Evolutionary conservation across 495 filamentous ascomycete genomes (phyloP).

Genomic region (Penicillium antarcticum): DNA sequence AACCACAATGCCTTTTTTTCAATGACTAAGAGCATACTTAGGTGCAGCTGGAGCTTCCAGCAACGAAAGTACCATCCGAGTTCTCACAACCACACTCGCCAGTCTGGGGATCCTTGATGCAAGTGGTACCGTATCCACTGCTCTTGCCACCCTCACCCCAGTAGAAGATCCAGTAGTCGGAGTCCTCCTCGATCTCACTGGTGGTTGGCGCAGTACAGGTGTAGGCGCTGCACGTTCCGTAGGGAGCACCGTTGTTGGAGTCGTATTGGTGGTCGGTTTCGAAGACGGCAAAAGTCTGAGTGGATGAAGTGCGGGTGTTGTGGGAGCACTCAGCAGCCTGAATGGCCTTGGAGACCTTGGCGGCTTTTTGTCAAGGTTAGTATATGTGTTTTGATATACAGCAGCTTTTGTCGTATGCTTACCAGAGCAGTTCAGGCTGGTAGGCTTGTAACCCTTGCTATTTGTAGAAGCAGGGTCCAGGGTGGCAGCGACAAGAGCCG

Average conservation of each 20-base stretch:
- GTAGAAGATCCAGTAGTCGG: slow-evolving; percentile 37
- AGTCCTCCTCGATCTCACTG: slow-evolving; percentile 17
- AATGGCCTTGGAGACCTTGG: slow-evolving; percentile 32
- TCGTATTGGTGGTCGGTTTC: slow-evolving; percentile 33
- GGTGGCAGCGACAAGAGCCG: slow-evolving; percentile 20
- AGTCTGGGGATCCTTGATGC: slow-evolving; percentile 31
- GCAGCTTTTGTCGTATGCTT: too few relatives aligned
- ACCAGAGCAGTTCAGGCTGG: slow-evolving; percentile 22
- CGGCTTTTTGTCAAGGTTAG: slow-evolving; percentile 13
- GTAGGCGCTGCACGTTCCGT: slow-evolving; percentile 37
- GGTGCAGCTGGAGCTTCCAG: slow-evolving; percentile 24
- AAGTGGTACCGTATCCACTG: slow-evolving; percentile 26
- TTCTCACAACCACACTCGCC: slow-evolving; percentile 38
- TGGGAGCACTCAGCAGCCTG: slow-evolving; percentile 39
- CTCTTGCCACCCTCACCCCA: slow-evolving; percentile 28
- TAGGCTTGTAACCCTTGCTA: slow-evolving; percentile 30
- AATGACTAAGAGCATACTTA: background rate
- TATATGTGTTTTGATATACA: background rate
- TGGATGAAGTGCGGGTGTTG: slow-evolving; percentile 35
- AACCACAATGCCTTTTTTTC: too few relatives aligned
- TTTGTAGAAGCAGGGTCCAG: slow-evolving; percentile 27
- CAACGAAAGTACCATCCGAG: slow-evolving; percentile 34
- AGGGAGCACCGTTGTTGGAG: slow-evolving; percentile 28
- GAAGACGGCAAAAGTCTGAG: slow-evolving; percentile 38
- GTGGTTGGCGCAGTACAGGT: slow-evolving; percentile 28